Conservation (phyloP, 2,329 filamentous ascomycete genomes). For the Knufia fluminis region DNA sequence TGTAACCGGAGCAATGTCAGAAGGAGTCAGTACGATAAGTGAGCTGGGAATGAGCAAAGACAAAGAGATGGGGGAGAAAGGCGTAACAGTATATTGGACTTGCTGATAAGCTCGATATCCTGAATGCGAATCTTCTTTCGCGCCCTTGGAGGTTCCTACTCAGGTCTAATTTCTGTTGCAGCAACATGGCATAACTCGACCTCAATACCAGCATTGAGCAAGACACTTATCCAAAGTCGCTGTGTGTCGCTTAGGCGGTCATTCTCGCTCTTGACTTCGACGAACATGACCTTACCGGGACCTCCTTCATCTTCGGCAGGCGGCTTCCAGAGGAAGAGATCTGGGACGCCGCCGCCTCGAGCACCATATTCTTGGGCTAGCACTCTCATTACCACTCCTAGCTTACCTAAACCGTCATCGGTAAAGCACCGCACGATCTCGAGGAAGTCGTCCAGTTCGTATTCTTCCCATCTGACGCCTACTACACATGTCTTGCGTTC, state of each 20-base stretch:
- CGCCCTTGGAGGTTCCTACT: background rate
- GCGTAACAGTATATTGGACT: no score
- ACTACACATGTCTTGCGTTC: conserved; percentile 74
- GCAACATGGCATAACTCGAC: conserved; percentile 71
- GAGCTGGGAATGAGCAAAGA: no score
- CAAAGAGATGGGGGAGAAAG: no score
- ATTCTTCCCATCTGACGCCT: conserved; percentile 77
- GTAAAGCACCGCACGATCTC: conserved; percentile 73
- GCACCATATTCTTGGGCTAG: conserved; percentile 91
- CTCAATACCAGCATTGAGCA: conserved; percentile 71
- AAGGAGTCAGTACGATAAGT: no score
- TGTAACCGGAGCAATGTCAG: no score
- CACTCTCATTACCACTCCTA: conserved; percentile 82
- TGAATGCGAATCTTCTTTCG: background rate
- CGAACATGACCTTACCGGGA: conserved; percentile 61
- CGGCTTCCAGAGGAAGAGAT: conserved; percentile 76
- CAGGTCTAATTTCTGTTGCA: conserved; percentile 40
- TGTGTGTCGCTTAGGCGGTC: conserved; percentile 94
- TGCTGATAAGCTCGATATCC: no score
- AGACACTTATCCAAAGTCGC: conserved; percentile 89
- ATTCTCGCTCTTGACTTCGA: conserved; percentile 74
- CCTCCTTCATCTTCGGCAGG: conserved; percentile 23
- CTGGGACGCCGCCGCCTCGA: conserved; percentile 78
- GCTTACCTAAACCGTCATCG: conserved; percentile 43
- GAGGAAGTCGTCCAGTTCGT: conserved; percentile 64